These are phyloP conservation scores for Pichia manshurica DNA, from an alignment of 805 yeast genomes.

Conservation along the genomic window DNA sequence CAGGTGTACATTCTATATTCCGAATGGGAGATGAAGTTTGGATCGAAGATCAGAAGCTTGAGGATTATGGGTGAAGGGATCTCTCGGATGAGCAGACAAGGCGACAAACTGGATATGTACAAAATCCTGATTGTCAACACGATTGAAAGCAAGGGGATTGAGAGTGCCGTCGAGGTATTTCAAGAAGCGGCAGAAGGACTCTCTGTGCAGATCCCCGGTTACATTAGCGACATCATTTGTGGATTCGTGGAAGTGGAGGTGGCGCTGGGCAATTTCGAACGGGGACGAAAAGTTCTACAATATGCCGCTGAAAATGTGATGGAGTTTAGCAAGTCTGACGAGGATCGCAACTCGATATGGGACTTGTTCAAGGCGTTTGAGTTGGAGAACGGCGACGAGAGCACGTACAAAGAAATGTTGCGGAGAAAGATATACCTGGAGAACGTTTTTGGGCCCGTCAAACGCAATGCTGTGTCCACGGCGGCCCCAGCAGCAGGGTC, in stretches of 20 bases:
- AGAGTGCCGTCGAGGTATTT: constrained; percentile 43
- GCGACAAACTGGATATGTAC: constrained; percentile 37
- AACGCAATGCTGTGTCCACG: no score
- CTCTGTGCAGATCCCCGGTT: constrained; percentile 25
- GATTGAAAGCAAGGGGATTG: constrained; percentile 34
- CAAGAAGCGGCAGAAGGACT: constrained; percentile 42
- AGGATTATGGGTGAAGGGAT: constrained; percentile 41
- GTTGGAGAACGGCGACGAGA: constrained; percentile 61
- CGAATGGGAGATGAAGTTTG: constrained; percentile 53
- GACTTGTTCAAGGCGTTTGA: constrained; percentile 71
- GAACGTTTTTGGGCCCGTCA: constrained; percentile 4
- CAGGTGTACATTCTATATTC: constrained; percentile 52
- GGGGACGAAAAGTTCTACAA: constrained; percentile 60
- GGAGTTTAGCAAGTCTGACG: constrained; percentile 25
- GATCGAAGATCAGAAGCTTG: constrained; percentile 45
- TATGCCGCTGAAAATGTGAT: constrained; percentile 45
- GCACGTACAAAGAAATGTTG: constrained; percentile 68
- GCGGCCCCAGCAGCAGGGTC: neutral
- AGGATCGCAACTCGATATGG: constrained; percentile 44
- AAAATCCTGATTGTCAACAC: constrained; percentile 39
- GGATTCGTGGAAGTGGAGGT: constrained; percentile 58
- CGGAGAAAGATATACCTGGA: constrained; percentile 43
- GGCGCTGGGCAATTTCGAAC: constrained; percentile 40
- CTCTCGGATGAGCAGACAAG: constrained; percentile 24
- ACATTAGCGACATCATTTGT: constrained; percentile 37